These are phyloP conservation scores for Coniella lustricola DNA, from an alignment of 2,329 filamentous ascomycete species.

Conservation along the genomic window DNA sequence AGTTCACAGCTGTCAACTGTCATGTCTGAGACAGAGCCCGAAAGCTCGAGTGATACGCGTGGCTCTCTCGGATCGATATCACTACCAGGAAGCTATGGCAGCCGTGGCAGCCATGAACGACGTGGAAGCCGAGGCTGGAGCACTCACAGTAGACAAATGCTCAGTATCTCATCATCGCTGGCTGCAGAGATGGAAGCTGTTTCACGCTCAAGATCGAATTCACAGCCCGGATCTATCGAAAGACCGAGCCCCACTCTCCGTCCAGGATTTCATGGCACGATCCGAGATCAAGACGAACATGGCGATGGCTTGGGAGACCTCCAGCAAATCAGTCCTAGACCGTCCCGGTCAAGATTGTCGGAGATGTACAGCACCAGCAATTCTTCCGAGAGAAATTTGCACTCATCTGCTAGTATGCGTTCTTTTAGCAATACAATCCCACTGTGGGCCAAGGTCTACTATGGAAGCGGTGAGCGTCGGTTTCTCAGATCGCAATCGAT, in stretches of 20 bases:
- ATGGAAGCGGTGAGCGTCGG: conserved; percentile 56
- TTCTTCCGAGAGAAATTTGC: conserved; percentile 43
- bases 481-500: conserved; percentile 43
- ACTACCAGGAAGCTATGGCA: conserved; percentile 10
- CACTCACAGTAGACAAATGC: conserved; percentile 44
- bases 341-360: conserved; percentile 48
- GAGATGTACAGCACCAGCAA: conserved; percentile 39
- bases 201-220: conserved; percentile 31
- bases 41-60: conserved; percentile 39
- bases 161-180: conserved; percentile 51
- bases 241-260: conserved; percentile 39
- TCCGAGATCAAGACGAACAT: conserved; percentile 56
- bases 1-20: conserved; percentile 59
- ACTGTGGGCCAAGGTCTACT: conserved; percentile 60
- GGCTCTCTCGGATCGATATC: conserved; percentile 34
- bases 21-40: conserved; percentile 52
- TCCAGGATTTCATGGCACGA: conserved; percentile 22
- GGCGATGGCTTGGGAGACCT: conserved; percentile 58
- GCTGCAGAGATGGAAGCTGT: conserved; percentile 36
- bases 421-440: conserved; percentile 42
- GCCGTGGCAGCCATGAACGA: conserved; percentile 29
- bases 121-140: conserved; percentile 42
- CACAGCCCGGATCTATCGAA: conserved; percentile 41
- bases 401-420: conserved; percentile 40
- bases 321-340: conserved; percentile 42